Evolutionary conservation across 164 flowering plant species (phyloP).

Genomic region (Litsea cubeba): DNA sequence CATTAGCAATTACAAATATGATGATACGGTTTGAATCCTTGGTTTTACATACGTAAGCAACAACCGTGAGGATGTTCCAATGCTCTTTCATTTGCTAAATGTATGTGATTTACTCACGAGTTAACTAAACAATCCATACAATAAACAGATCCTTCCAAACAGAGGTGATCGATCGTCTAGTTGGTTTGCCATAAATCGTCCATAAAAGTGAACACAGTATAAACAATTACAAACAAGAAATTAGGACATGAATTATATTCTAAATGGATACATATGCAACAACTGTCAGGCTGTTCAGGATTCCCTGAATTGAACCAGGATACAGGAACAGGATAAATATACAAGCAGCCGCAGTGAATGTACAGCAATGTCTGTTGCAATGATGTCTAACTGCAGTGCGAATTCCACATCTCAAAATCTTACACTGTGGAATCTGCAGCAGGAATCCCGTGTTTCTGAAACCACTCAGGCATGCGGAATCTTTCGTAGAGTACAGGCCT

Average conservation of each 20-base stretch:
- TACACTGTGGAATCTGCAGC: constrained; percentile 15
- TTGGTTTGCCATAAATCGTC: no score
- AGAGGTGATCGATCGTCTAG: no score
- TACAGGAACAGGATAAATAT: background rate
- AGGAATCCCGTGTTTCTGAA: constrained; percentile 84
- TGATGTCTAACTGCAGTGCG: background rate
- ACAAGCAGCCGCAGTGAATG: background rate
- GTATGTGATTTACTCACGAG: no score
- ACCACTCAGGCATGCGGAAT: constrained; percentile 97
- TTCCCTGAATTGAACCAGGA: background rate
- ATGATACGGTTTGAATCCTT: no score
- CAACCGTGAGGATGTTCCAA: background rate
- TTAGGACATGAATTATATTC: background rate
- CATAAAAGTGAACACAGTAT: no score
- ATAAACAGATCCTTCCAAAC: no score
- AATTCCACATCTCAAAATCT: background rate
- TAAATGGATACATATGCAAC: background rate
- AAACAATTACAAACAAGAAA: background rate
- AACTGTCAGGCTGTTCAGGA: background rate
- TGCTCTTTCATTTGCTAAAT: no score
- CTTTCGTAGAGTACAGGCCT: constrained; percentile 73
- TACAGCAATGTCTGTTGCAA: background rate
- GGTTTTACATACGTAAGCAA: background rate
- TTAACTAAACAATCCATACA: no score
- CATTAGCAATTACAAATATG: background rate